Conservation (phyloP, 2,329 filamentous ascomycete species). For the Myriosclerotinia scirpicola region DNA sequence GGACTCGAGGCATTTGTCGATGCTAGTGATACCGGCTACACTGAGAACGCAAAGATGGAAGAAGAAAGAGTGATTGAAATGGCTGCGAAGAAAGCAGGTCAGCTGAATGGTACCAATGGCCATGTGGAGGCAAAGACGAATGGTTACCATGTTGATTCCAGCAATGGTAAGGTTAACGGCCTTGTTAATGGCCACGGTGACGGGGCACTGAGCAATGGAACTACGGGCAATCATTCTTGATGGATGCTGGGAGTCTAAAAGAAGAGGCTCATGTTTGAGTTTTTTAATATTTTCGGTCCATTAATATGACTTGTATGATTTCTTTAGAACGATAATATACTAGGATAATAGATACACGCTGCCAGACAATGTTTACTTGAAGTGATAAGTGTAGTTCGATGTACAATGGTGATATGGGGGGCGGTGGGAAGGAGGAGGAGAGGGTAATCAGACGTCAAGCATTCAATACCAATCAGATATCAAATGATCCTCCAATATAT, state of each 20-base stretch:
- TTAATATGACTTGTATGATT: background rate
- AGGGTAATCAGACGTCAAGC: too few species aligned
- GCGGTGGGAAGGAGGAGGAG: too few species aligned
- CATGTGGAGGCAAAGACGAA: conserved; percentile 15
- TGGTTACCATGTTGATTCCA: background rate
- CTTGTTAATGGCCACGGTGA: background rate
- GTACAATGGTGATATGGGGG: too few species aligned
- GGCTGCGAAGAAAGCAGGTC: conserved; percentile 32
- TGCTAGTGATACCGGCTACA: conserved; percentile 63
- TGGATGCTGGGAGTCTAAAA: background rate
- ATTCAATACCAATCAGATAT: too few species aligned
- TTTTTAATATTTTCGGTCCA: background rate
- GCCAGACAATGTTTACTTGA: background rate
- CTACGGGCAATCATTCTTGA: conserved; percentile 6
- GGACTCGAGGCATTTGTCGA: conserved; percentile 71
- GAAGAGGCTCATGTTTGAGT: background rate
- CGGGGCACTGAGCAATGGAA: conserved; percentile 6
- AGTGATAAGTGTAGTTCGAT: too few species aligned
- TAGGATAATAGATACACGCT: background rate
- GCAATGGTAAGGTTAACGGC: conserved; percentile 4
- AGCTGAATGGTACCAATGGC: conserved; percentile 31
- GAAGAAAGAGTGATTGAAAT: conserved; percentile 34
- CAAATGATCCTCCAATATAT: too few species aligned
- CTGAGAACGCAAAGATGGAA: conserved; percentile 36
- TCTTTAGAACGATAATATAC: background rate